These are phyloP conservation scores for Aspergillus vadensis DNA, from an alignment of 2,329 filamentous ascomycete species.

Conservation along the genomic window DNA sequence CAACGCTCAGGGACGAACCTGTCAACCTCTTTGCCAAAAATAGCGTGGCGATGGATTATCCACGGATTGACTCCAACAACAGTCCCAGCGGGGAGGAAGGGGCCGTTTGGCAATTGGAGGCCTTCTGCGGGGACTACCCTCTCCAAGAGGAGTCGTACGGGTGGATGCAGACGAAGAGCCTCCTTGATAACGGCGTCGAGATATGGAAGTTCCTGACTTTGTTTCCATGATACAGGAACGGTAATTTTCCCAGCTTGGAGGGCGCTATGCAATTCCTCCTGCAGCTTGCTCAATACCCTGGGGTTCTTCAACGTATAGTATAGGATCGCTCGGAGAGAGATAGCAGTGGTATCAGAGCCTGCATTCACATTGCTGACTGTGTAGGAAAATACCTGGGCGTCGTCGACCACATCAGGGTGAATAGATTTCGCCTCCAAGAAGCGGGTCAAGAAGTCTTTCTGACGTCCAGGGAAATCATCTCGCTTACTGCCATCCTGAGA, in stretches of 20 bases:
- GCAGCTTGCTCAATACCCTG: constrained; percentile 41
- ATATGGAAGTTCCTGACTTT: constrained; percentile 31
- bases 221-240: constrained; percentile 26
- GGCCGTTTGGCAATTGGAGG: constrained; percentile 24
- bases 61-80: constrained; percentile 38
- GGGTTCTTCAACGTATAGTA: constrained; percentile 33
- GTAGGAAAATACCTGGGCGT: constrained; percentile 29
- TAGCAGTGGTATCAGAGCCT: constrained; percentile 39
- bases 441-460: constrained; percentile 24
- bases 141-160: constrained; percentile 27
- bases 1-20: constrained; percentile 28
- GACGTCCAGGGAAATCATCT: neutral
- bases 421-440: neutral
- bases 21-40: constrained; percentile 27
- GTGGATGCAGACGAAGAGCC: constrained; percentile 30
- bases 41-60: constrained; percentile 31
- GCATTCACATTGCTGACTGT: constrained; percentile 33
- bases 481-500: neutral
- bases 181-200: constrained; percentile 35
- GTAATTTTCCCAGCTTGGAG: constrained; percentile 16
- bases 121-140: constrained; percentile 28
- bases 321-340: constrained; percentile 31
- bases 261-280: constrained; percentile 50
- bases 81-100: constrained; percentile 26
- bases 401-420: constrained; percentile 23